phyloP scores from a whole-genome alignment of 805 yeast species.

The Metschnikowia cubensis region DNA sequence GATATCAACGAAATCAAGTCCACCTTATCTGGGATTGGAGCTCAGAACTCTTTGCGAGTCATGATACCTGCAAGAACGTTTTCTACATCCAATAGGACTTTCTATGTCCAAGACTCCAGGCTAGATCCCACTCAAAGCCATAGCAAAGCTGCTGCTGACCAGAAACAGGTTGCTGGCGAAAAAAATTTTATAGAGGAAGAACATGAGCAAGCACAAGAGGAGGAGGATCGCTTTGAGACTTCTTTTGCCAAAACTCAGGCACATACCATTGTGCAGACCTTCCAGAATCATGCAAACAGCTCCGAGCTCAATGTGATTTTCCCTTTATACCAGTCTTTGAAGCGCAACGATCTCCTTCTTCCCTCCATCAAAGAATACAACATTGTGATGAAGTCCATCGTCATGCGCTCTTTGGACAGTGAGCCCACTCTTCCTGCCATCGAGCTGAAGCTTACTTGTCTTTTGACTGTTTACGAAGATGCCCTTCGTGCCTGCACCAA shows the following conservation, averaged over 20 bases:
- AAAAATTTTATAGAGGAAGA: background rate
- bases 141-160: background rate
- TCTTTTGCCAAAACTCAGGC: conserved; percentile 21
- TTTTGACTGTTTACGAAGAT: conserved; percentile 67
- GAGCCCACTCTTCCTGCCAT: conserved; percentile 31
- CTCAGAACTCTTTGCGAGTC: conserved; percentile 7
- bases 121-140: background rate
- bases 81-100: conserved; percentile 4
- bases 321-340: conserved; percentile 40
- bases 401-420: conserved; percentile 43
- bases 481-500: conserved; percentile 32
- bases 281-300: conserved; percentile 13
- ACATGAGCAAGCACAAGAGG: background rate
- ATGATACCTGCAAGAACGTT: conserved; percentile 9
- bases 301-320: conserved; percentile 32
- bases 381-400: conserved; percentile 51
- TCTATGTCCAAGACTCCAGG: background rate
- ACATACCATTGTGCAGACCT: conserved; percentile 18
- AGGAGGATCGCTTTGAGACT: conserved; percentile 17
- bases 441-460: conserved; percentile 57
- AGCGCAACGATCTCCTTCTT: conserved; percentile 34
- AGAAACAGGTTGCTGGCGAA: background rate
- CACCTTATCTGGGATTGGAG: conserved; percentile 18
- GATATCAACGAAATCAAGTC: conserved; percentile 27
- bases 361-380: conserved; percentile 54